A percentile compares a stretch with the other conserved stretches of the same genome.
Conservation (phyloP, 805 yeast species). For the Candida montana region DNA sequence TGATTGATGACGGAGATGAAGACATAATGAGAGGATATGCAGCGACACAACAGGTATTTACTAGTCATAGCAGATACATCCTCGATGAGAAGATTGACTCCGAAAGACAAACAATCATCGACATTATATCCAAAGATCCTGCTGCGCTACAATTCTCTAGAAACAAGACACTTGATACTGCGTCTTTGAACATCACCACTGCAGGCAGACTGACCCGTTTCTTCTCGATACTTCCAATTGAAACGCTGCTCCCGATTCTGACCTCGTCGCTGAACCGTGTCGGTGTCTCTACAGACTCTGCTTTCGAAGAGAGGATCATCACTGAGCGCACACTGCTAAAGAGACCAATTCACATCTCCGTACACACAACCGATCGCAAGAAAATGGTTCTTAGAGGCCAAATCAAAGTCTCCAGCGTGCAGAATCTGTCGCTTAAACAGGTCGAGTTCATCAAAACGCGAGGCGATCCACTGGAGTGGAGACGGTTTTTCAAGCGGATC, state of each 20-base stretch:
- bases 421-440: slow-evolving; percentile 36
- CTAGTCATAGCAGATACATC: slow-evolving; percentile 32
- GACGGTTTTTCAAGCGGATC: slow-evolving; percentile 55
- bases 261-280: slow-evolving; percentile 37
- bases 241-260: slow-evolving; percentile 36
- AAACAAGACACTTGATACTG: slow-evolving; percentile 7
- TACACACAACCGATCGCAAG: slow-evolving; percentile 40
- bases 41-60: slow-evolving; percentile 38
- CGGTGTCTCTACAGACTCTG: slow-evolving; percentile 30
- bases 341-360: slow-evolving; percentile 16
- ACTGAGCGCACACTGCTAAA: slow-evolving; percentile 9
- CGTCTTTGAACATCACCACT: slow-evolving; percentile 21
- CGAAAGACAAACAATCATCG: slow-evolving; percentile 29
- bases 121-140: slow-evolving; percentile 44
- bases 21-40: slow-evolving; percentile 19
- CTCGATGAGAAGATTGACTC: slow-evolving; percentile 20
- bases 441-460: slow-evolving; percentile 49
- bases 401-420: slow-evolving; percentile 37
- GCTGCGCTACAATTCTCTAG: slow-evolving; percentile 42
- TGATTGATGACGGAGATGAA: slow-evolving; percentile 34
- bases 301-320: slow-evolving; percentile 11
- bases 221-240: slow-evolving; percentile 40
- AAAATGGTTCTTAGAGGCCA: slow-evolving; percentile 42
- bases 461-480: slow-evolving; percentile 74
- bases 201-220: slow-evolving; percentile 47